Conservation (phyloP, 768 basidiomycete genomes). For the Phanerochaete sordida region DNA sequence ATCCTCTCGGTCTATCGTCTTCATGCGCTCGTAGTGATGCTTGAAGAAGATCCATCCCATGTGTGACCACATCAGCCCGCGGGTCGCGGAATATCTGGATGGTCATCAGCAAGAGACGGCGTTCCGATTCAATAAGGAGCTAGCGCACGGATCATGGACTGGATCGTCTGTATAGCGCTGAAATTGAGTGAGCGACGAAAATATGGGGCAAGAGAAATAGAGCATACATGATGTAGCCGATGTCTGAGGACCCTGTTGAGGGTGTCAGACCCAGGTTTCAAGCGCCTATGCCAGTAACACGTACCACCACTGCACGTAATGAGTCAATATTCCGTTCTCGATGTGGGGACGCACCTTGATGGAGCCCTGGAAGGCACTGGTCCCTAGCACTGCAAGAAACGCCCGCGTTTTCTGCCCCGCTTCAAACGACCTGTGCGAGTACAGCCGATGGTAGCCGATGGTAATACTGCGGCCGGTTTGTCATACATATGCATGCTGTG, state of each 20-base stretch:
- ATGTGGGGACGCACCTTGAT: conserved; percentile 51
- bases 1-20: conserved; percentile 63
- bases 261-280: background rate
- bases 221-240: conserved; percentile 66
- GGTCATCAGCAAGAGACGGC: background rate
- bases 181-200: background rate
- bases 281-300: conserved; percentile 7
- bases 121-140: background rate
- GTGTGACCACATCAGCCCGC: conserved; percentile 72
- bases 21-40: conserved; percentile 59
- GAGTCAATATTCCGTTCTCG: too few relatives aligned
- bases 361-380: conserved; percentile 75
- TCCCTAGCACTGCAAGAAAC: conserved; percentile 61
- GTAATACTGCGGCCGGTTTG: conserved; percentile 47
- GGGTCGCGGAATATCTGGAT: conserved; percentile 65
- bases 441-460: conserved; percentile 76
- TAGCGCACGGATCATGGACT: conserved; percentile 57
- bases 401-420: conserved; percentile 54
- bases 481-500: background rate
- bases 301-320: conserved; percentile 59
- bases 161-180: conserved; percentile 72
- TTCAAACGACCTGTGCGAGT: conserved; percentile 69
- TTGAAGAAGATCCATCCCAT: conserved; percentile 88
- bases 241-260: conserved; percentile 61
- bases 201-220: background rate